Conservation (phyloP, 768 basidiomycete genomes). For the Kondoa malvinella region DNA sequence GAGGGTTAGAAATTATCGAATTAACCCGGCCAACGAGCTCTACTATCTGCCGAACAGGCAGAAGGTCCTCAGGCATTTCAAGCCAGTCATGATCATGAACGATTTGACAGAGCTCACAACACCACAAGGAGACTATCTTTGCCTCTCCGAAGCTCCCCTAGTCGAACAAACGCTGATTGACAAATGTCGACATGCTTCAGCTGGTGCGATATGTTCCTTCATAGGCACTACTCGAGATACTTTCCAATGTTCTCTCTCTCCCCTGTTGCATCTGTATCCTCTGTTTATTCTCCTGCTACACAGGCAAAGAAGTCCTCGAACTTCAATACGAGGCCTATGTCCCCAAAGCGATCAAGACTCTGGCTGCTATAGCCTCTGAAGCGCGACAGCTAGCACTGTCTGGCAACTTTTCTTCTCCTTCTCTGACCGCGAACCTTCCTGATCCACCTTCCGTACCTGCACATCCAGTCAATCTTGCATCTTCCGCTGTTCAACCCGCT, state of each 20-base stretch:
- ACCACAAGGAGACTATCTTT: constrained; percentile 39
- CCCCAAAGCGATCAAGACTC: constrained; percentile 26
- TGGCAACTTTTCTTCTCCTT: constrained; percentile 7
- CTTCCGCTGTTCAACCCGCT: background rate
- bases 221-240: constrained; percentile 72
- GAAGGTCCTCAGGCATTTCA: background rate
- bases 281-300: background rate
- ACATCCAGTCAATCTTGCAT: background rate
- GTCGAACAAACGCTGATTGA: constrained; percentile 42
- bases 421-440: constrained; percentile 1
- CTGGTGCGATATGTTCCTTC: constrained; percentile 59
- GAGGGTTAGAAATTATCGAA: no score
- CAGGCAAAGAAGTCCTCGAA: constrained; percentile 24
- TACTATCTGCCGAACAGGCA: background rate
- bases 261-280: background rate
- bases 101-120: constrained; percentile 25
- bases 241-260: constrained; percentile 47
- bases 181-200: constrained; percentile 46
- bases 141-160: constrained; percentile 45
- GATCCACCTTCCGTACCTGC: constrained; percentile 2
- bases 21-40: no score
- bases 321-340: constrained; percentile 28
- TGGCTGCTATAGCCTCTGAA: constrained; percentile 19
- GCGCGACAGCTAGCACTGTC: constrained; percentile 15
- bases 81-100: background rate